Percentiles rank a stretch among this genome's conserved stretches.
Conservation (phyloP, 164 flowering plant species). For the Vitis cinerea region DNA sequence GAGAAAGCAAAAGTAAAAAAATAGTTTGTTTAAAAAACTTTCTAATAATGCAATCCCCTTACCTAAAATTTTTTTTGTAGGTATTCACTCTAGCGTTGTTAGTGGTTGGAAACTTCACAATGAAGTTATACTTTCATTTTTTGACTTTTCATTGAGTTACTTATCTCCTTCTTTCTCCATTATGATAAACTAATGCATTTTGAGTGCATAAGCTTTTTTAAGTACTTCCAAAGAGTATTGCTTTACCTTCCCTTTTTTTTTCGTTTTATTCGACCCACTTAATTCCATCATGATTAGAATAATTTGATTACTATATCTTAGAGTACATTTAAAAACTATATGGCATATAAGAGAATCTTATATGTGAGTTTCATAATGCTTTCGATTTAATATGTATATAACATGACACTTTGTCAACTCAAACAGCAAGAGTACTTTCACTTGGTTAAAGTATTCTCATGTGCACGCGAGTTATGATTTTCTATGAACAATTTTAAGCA, state of each 20-base stretch:
- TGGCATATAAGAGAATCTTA: background rate
- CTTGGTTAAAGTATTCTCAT: background rate
- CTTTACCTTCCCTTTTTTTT: conserved; percentile 8
- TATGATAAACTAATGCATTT: conserved; percentile 4
- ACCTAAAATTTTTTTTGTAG: background rate
- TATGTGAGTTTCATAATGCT: conserved; percentile 5
- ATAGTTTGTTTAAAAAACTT: background rate
- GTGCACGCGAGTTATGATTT: conserved; percentile 16
- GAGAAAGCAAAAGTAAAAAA: background rate
- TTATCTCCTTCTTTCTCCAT: conserved; percentile 3
- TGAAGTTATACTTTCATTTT: conserved; percentile 9
- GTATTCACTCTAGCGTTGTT: too few relatives aligned
- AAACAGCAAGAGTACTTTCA: background rate
- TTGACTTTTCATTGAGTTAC: conserved; percentile 2
- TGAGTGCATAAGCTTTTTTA: conserved; percentile 14
- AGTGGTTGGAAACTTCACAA: conserved; percentile 8
- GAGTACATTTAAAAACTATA: background rate
- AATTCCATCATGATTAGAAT: conserved; percentile 19
- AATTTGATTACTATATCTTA: conserved; percentile 6
- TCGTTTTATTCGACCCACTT: conserved; percentile 12
- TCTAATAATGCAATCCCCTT: too few relatives aligned
- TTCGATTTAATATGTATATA: conserved; percentile 10
- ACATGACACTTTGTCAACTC: conserved; percentile 9
- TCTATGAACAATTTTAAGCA: conserved; percentile 6
- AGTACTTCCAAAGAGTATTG: conserved; percentile 18